Conservation (phyloP, 495 filamentous ascomycete genomes). For the Penicillium antarcticum region DNA sequence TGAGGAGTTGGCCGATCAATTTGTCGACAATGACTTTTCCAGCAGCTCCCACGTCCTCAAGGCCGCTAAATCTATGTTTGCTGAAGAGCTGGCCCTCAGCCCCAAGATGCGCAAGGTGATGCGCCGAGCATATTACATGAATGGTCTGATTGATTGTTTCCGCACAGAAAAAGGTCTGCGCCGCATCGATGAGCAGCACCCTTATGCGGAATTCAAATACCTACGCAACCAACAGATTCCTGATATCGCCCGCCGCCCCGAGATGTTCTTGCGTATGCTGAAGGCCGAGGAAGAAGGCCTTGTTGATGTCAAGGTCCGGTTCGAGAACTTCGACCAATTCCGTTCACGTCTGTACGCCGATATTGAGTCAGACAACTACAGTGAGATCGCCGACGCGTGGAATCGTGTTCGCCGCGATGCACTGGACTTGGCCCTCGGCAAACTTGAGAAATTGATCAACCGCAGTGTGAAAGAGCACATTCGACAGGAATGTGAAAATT, state of each 20-base stretch:
- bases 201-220: conserved; percentile 98
- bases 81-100: conserved; percentile 84
- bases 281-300: conserved; percentile 92
- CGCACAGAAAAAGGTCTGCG: conserved; percentile 93
- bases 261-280: conserved; percentile 91
- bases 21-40: conserved; percentile 70
- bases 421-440: conserved; percentile 73
- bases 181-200: conserved; percentile 91
- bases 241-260: conserved; percentile 77
- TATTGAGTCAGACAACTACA: conserved; percentile 90
- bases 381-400: conserved; percentile 93
- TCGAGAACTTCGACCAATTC: conserved; percentile 73
- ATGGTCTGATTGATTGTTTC: conserved; percentile 76
- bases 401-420: conserved; percentile 81
- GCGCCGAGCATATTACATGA: conserved; percentile 74
- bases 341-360: conserved; percentile 69
- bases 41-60: conserved; percentile 72
- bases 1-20: conserved; percentile 78
- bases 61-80: conserved; percentile 81
- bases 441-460: conserved; percentile 78
- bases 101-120: conserved; percentile 89
- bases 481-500: conserved; percentile 85
- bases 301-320: conserved; percentile 73
- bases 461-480: conserved; percentile 92
- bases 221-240: conserved; percentile 79